Evolutionary conservation across 768 basidiomycete species (phyloP).

Genomic region (Pleurotus salmoneostramineus): DNA sequence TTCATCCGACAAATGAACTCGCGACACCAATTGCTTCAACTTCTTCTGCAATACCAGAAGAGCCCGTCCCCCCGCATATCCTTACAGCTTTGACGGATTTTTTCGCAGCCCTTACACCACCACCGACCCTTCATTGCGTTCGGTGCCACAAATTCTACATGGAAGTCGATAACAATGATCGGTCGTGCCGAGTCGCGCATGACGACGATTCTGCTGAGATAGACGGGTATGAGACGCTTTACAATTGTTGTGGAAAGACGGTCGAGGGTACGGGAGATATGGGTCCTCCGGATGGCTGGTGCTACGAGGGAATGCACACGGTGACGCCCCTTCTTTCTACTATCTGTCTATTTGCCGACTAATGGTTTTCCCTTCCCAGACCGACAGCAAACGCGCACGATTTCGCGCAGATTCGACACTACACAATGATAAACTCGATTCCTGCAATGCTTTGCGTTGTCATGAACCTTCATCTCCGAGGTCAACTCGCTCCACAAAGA

Average conservation of each 20-base stretch:
- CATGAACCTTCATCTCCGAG: slow-evolving; percentile 31
- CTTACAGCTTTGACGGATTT: slow-evolving; percentile 51
- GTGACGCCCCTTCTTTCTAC: slow-evolving; percentile 30
- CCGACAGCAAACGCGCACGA: slow-evolving; percentile 69
- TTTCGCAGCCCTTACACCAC: slow-evolving; percentile 59
- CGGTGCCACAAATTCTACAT: slow-evolving; percentile 71
- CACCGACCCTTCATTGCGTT: slow-evolving; percentile 68
- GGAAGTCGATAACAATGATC: slow-evolving; percentile 71
- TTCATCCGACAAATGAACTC: background rate
- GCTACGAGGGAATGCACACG: slow-evolving; percentile 80
- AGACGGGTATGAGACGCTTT: slow-evolving; percentile 56
- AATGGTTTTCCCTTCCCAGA: slow-evolving; percentile 32
- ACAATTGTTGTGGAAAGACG: slow-evolving; percentile 70
- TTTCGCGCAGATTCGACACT: slow-evolving; percentile 74
- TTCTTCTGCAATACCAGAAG: background rate
- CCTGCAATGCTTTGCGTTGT: slow-evolving; percentile 57
- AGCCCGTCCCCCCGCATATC: slow-evolving; percentile 29
- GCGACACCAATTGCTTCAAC: background rate
- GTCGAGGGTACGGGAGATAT: slow-evolving; percentile 77
- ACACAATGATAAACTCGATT: slow-evolving; percentile 61
- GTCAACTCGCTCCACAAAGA: slow-evolving; percentile 14
- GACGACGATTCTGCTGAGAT: slow-evolving; percentile 81
- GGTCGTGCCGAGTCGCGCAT: slow-evolving; percentile 66
- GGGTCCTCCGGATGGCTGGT: slow-evolving; percentile 85
- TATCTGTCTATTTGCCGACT: slow-evolving; percentile 2